Percentiles rank a stretch among this genome's conserved stretches.
These are phyloP conservation scores for Trapa incisa DNA, from an alignment of 345 rosid species.

Conservation along the genomic window DNA sequence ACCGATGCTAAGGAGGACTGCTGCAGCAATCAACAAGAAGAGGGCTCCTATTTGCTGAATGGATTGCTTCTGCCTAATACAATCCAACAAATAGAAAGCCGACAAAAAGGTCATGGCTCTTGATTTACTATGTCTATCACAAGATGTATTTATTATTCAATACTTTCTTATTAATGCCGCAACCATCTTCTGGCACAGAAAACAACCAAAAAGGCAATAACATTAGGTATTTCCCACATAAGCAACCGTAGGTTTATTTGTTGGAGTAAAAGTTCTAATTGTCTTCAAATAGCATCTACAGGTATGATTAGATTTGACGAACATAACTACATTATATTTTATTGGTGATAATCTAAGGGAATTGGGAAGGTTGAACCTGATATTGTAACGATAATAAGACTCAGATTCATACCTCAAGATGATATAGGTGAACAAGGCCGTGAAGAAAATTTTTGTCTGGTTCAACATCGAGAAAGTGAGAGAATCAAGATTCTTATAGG, in stretches of 20 bases:
- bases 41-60: slow-evolving; percentile 83
- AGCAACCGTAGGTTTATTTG: not conserved
- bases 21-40: slow-evolving; percentile 72
- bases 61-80: slow-evolving; percentile 80
- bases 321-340: not conserved
- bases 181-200: not conserved
- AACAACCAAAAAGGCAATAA: not conserved
- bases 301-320: not conserved
- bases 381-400: not conserved
- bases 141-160: not conserved
- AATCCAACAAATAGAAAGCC: not conserved
- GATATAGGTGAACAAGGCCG: slow-evolving; percentile 74
- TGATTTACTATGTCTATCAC: not conserved
- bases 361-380: not conserved
- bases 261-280: not conserved
- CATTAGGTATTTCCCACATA: not conserved
- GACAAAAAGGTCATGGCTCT: no score
- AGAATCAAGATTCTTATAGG: slow-evolving; percentile 91
- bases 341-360: not conserved
- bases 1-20: slow-evolving; percentile 84
- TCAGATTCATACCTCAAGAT: slow-evolving; percentile 50
- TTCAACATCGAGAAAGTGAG: slow-evolving; percentile 87
- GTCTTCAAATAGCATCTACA: not conserved
- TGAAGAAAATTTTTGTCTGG: slow-evolving; percentile 91
- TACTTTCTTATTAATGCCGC: no score